Evolutionary conservation across 257 asterid species (phyloP).

Genomic region (Rehmannia glutinosa): DNA sequence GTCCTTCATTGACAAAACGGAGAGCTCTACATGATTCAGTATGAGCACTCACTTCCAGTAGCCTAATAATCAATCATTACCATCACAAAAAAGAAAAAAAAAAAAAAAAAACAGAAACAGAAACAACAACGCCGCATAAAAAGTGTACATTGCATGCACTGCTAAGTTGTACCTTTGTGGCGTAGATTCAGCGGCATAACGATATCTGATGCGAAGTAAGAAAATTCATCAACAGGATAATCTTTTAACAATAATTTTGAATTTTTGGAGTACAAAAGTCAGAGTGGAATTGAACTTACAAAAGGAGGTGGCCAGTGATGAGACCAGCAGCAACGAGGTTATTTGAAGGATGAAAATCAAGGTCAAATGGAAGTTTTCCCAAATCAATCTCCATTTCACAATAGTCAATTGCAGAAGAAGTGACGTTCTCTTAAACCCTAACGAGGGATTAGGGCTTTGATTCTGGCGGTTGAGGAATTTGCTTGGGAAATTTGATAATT

Average conservation of each 20-base stretch:
- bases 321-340: conserved; percentile 78
- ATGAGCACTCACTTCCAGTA: conserved; percentile 71
- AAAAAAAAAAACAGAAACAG: not conserved
- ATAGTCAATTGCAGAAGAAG: not conserved
- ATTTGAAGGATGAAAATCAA: conserved; percentile 79
- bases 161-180: conserved; percentile 46
- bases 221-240: not conserved
- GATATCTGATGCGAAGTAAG: conserved; percentile 38
- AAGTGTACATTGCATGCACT: not conserved
- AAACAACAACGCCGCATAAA: not conserved
- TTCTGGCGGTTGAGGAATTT: not conserved
- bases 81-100: not conserved
- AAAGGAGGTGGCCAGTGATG: conserved; percentile 62
- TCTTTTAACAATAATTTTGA: not conserved
- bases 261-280: not conserved
- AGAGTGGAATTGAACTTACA: conserved; percentile 41
- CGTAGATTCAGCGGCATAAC: conserved; percentile 58
- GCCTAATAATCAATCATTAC: conserved; percentile 37
- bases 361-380: conserved; percentile 63
- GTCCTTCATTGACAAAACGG: conserved; percentile 84
- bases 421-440: not conserved
- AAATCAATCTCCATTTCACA: conserved; percentile 61
- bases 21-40: conserved; percentile 82
- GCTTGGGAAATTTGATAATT: too few relatives aligned
- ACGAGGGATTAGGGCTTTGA: not conserved